phyloP scores from a whole-genome alignment of 1,284 basidiomycete species.

The Cerioporus squamosus region DNA sequence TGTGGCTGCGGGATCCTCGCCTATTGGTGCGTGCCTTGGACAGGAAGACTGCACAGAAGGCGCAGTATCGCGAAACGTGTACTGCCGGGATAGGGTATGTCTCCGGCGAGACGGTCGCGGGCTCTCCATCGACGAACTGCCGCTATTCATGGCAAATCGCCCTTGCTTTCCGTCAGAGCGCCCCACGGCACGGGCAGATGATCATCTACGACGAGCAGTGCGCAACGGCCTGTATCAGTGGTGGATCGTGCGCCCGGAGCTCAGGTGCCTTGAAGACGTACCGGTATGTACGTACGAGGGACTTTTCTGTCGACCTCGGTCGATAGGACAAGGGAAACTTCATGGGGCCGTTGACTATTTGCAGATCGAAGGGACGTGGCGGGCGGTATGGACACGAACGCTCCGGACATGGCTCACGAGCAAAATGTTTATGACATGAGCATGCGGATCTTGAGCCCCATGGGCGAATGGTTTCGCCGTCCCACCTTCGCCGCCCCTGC shows the following conservation, averaged over 20 bases:
- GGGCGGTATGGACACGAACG: background rate
- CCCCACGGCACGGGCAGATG: background rate
- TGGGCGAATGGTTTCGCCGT: background rate
- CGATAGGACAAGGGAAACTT: background rate
- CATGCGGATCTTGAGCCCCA: too few relatives aligned
- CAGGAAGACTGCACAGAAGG: background rate
- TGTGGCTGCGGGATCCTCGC: too few relatives aligned
- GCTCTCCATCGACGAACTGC: too few relatives aligned
- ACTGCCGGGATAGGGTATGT: too few relatives aligned
- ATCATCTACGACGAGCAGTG: background rate
- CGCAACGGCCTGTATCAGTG: background rate
- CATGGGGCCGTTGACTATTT: background rate
- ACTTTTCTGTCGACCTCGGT: background rate
- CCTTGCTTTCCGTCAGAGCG: too few relatives aligned
- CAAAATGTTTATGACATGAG: background rate
- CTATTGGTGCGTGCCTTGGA: background rate
- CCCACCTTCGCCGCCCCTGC: constrained; percentile 1
- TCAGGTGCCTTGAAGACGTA: background rate
- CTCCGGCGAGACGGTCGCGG: too few relatives aligned
- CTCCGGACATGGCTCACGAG: background rate
- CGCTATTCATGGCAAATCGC: too few relatives aligned
- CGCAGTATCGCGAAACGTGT: background rate
- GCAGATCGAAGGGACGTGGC: background rate
- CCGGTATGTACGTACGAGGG: background rate
- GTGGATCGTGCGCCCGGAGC: background rate